These are phyloP conservation scores for Aplosporella prunicola DNA, from an alignment of 2,329 filamentous ascomycete genomes.

Conservation along the genomic window DNA sequence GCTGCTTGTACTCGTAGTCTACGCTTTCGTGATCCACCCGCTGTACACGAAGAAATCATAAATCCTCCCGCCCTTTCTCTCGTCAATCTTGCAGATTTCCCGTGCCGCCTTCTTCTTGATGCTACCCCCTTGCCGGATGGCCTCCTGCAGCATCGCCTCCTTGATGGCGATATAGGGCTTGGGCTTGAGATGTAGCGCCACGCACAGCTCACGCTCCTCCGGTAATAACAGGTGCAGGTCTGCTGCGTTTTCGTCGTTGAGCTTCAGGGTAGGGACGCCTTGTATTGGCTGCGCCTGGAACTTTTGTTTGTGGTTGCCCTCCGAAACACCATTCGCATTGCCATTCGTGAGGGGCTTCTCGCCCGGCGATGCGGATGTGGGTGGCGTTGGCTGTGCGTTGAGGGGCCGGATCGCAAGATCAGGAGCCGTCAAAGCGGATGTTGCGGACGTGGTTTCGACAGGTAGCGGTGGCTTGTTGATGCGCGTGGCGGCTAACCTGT, in stretches of 20 bases:
- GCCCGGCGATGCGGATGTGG: constrained; percentile 17
- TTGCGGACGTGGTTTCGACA: constrained; percentile 61
- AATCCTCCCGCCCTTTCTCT: constrained; percentile 72
- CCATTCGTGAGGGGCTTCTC: constrained; percentile 43
- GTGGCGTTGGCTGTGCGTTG: constrained; percentile 32
- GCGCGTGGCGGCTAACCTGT: constrained; percentile 66
- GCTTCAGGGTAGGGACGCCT: constrained; percentile 53
- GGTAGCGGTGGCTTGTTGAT: constrained; percentile 55
- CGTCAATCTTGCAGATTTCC: constrained; percentile 75
- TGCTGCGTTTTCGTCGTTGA: constrained; percentile 65
- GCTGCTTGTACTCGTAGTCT: neutral
- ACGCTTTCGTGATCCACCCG: constrained; percentile 86
- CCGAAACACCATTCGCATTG: constrained; percentile 26
- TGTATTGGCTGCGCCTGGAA: constrained; percentile 48
- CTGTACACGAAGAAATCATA: constrained; percentile 93
- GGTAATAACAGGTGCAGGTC: constrained; percentile 79
- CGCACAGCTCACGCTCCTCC: constrained; percentile 81
- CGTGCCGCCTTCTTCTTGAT: constrained; percentile 92
- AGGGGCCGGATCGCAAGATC: constrained; percentile 60
- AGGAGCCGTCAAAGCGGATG: constrained; percentile 66
- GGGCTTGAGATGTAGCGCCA: constrained; percentile 72
- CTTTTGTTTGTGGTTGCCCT: constrained; percentile 38
- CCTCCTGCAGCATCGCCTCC: constrained; percentile 81
- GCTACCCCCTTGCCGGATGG: constrained; percentile 75
- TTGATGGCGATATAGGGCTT: constrained; percentile 96